Conservation (phyloP, 1,139 yeast species). For the Pichia sp. region DNA sequence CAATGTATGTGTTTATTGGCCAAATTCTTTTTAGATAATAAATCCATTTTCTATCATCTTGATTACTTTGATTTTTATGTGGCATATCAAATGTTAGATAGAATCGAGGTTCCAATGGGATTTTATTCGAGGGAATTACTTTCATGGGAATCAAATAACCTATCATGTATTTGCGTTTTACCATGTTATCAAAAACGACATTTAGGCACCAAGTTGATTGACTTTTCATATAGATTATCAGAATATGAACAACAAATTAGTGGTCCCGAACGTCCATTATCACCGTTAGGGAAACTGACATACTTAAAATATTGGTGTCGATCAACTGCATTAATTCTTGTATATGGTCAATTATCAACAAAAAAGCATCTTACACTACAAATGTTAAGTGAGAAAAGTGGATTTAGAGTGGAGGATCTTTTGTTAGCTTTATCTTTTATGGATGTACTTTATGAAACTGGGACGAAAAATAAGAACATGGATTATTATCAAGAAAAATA, state of each 20-base stretch:
- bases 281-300: slow-evolving; percentile 70
- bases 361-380: slow-evolving; percentile 38
- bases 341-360: slow-evolving; percentile 33
- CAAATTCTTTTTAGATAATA: slow-evolving; percentile 83
- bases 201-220: slow-evolving; percentile 73
- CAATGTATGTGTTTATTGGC: slow-evolving; percentile 83
- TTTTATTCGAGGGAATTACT: slow-evolving; percentile 84
- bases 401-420: slow-evolving; percentile 67
- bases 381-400: slow-evolving; percentile 52
- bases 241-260: slow-evolving; percentile 51
- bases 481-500: slow-evolving; percentile 27
- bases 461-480: slow-evolving; percentile 21
- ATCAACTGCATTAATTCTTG: slow-evolving; percentile 38
- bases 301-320: slow-evolving; percentile 77
- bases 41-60: slow-evolving; percentile 76
- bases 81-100: slow-evolving; percentile 45
- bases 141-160: slow-evolving; percentile 78
- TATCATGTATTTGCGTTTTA: slow-evolving; percentile 85
- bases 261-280: slow-evolving; percentile 89
- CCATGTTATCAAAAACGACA: slow-evolving; percentile 86
- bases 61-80: slow-evolving; percentile 78
- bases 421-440: slow-evolving; percentile 57
- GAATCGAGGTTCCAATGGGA: slow-evolving; percentile 60
- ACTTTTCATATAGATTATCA: slow-evolving; percentile 75
- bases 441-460: slow-evolving; percentile 39